A percentile compares a stretch with the other conserved stretches of the same genome.
Conservation (phyloP, 768 basidiomycete genomes). For the Tylopilus vinaceipallidus region DNA sequence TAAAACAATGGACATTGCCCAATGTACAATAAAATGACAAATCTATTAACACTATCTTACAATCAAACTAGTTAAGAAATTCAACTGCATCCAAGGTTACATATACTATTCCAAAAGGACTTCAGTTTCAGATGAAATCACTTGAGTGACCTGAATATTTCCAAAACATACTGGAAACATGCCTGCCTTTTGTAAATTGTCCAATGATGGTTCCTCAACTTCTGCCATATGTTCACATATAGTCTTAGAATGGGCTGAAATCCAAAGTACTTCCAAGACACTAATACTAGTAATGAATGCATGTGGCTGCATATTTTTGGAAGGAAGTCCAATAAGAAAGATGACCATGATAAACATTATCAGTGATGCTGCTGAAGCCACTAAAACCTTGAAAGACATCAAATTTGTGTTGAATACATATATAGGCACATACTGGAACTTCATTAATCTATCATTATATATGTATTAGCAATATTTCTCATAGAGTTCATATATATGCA, state of each 20-base stretch:
- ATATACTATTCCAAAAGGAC: no score
- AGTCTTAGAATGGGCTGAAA: neutral
- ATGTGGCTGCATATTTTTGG: neutral
- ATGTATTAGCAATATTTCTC: no score
- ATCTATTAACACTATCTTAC: no score
- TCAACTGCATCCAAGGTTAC: no score
- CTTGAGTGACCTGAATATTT: no score
- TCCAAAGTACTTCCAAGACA: neutral
- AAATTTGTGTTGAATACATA: neutral
- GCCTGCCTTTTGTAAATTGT: slow-evolving; percentile 4
- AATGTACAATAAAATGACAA: no score
- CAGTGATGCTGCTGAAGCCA: slow-evolving; percentile 8
- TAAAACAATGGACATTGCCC: no score
- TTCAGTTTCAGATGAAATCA: no score
- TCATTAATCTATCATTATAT: slow-evolving; percentile 19
- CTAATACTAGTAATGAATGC: neutral
- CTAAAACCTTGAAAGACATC: neutral
- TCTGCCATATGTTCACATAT: neutral
- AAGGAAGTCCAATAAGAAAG: neutral
- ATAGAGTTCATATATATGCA: neutral
- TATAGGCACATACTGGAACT: slow-evolving; percentile 9
- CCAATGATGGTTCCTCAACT: neutral
- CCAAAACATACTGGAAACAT: slow-evolving; percentile 8
- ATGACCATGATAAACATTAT: neutral
- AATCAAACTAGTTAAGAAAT: no score